These are phyloP conservation scores for Xylariaceae sp. DNA, from an alignment of 2,329 filamentous ascomycete species.

Conservation along the genomic window DNA sequence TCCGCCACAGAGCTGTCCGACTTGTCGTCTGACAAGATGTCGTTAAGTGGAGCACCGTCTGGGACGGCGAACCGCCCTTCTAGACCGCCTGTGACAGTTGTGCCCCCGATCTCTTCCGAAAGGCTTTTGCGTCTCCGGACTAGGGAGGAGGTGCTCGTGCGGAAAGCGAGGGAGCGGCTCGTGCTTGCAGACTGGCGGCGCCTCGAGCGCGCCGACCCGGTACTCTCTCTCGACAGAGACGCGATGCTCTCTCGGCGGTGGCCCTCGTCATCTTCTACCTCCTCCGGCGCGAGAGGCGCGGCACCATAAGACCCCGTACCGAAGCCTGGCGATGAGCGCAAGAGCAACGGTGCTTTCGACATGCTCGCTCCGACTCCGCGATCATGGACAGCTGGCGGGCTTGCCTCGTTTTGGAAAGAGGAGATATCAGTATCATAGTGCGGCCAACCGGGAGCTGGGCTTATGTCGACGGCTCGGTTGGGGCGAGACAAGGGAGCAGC, in stretches of 20 bases:
- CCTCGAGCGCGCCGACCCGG: conserved; percentile 21
- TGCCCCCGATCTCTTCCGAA: conserved; percentile 47
- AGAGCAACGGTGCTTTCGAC: conserved; percentile 49
- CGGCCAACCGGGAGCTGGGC: conserved; percentile 14
- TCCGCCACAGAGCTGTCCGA: conserved; percentile 25
- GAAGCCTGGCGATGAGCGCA: conserved; percentile 54
- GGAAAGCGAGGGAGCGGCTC: conserved; percentile 19
- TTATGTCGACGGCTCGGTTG: conserved; percentile 13
- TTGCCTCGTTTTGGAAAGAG: conserved; percentile 18
- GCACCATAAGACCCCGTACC: conserved; percentile 58
- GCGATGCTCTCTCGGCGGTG: conserved; percentile 15
- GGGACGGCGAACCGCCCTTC: conserved; percentile 49
- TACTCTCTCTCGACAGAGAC: conserved; percentile 18
- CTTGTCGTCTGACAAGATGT: conserved; percentile 40
- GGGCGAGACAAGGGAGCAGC: conserved; percentile 1
- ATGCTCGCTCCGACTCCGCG: conserved; percentile 26
- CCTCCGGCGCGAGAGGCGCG: conserved; percentile 40
- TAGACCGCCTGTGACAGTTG: conserved; percentile 46
- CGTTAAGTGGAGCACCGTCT: conserved; percentile 42
- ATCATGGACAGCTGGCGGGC: conserved; percentile 17
- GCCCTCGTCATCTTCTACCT: conserved; percentile 32
- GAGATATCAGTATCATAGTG: conserved; percentile 23
- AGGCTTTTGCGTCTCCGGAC: conserved; percentile 26
- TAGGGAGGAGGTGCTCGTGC: conserved; percentile 26
- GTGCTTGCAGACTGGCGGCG: conserved; percentile 24